Evolutionary conservation across 2,329 filamentous ascomycete genomes (phyloP).

Genomic region (Aspergillus clavatus): DNA sequence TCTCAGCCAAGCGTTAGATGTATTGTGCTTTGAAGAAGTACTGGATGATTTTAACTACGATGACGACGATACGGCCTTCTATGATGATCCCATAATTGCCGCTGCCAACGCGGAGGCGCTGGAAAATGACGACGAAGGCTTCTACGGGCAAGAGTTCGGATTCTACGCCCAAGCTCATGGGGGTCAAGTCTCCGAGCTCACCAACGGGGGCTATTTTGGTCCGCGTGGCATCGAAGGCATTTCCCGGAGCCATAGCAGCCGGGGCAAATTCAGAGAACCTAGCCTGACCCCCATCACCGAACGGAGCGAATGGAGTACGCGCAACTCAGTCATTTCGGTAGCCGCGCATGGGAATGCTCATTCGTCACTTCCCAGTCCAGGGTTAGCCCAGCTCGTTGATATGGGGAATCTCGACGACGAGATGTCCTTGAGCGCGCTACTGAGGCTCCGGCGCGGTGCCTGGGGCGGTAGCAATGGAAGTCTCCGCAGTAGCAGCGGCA

Average conservation of each 20-base stretch:
- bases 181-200: slow-evolving; percentile 53
- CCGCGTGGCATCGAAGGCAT: slow-evolving; percentile 61
- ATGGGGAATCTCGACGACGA: slow-evolving; percentile 59
- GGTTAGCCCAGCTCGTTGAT: slow-evolving; percentile 69
- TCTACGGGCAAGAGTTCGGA: slow-evolving; percentile 94
- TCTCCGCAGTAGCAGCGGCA: slow-evolving; percentile 50
- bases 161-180: slow-evolving; percentile 69
- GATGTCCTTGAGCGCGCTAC: slow-evolving; percentile 67
- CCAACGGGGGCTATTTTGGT: slow-evolving; percentile 86
- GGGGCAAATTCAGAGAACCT: slow-evolving; percentile 72
- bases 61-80: slow-evolving; percentile 62
- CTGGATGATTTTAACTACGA: slow-evolving; percentile 52
- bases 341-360: slow-evolving; percentile 47
- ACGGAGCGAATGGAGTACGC: slow-evolving; percentile 89
- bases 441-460: slow-evolving; percentile 67
- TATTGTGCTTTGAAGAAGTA: slow-evolving; percentile 35
- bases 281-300: slow-evolving; percentile 96
- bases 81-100: slow-evolving; percentile 87
- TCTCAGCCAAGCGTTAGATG: slow-evolving; percentile 43
- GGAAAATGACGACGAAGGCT: slow-evolving; percentile 86
- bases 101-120: slow-evolving; percentile 92
- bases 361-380: slow-evolving; percentile 60
- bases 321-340: slow-evolving; percentile 82
- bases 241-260: slow-evolving; percentile 65
- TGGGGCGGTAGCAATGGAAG: slow-evolving; percentile 80